phyloP scores from a whole-genome alignment of 1,284 basidiomycete genomes.

The Fomitiporia mediterranea region DNA sequence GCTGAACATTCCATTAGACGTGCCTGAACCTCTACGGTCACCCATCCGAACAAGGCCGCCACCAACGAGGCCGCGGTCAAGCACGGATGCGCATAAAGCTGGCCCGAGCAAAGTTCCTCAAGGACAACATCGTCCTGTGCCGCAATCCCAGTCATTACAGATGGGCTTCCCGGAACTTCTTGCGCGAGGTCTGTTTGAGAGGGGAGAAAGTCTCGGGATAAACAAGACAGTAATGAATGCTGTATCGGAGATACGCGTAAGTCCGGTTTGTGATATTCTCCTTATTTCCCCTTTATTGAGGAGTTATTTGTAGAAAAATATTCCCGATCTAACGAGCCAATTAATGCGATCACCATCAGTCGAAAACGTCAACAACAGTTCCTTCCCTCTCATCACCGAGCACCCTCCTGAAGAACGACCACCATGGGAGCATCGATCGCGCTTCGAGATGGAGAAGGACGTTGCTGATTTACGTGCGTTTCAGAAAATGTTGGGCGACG shows the following conservation, averaged over 20 bases:
- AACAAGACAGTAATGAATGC: slow-evolving; percentile 76
- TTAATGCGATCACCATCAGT: slow-evolving; percentile 52
- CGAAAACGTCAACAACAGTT: slow-evolving; percentile 36
- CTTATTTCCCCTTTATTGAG: background rate
- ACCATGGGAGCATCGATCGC: slow-evolving; percentile 59
- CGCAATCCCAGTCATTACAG: slow-evolving; percentile 37
- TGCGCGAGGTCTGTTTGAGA: slow-evolving; percentile 66
- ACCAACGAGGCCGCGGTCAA: slow-evolving; percentile 23
- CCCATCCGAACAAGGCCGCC: slow-evolving; percentile 34
- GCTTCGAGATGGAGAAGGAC: slow-evolving; percentile 64
- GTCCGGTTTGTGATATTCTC: slow-evolving; percentile 19
- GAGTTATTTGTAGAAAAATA: slow-evolving; percentile 55
- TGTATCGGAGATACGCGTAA: slow-evolving; percentile 65
- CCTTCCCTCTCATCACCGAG: slow-evolving; percentile 64
- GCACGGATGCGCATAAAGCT: slow-evolving; percentile 14
- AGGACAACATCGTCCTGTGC: background rate
- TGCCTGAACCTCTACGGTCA: slow-evolving; percentile 46
- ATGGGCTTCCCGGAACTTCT: slow-evolving; percentile 63
- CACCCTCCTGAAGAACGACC: slow-evolving; percentile 49
- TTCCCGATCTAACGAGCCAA: slow-evolving; percentile 73
- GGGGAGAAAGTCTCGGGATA: slow-evolving; percentile 73
- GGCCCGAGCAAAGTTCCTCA: slow-evolving; percentile 12
- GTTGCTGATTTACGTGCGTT: slow-evolving; percentile 44
- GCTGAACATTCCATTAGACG: slow-evolving; percentile 65
- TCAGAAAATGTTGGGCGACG: slow-evolving; percentile 60